phyloP scores from a whole-genome alignment of 2,329 filamentous ascomycete genomes.

The Emmonsia crescens region DNA sequence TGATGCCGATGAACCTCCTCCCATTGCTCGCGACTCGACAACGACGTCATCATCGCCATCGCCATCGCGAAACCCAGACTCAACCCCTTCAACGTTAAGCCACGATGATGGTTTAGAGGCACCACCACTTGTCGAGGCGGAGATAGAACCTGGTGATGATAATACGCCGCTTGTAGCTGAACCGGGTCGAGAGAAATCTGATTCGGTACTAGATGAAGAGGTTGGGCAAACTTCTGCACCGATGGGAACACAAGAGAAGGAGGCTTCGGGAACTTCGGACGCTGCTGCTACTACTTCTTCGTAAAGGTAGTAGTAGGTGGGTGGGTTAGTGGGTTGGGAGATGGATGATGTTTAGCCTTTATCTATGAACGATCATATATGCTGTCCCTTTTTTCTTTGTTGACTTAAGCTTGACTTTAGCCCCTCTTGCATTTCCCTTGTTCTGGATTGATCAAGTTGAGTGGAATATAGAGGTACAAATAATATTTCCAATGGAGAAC shows the following conservation, averaged over 20 bases:
- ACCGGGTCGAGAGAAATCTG: not conserved
- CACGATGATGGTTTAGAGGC: not conserved
- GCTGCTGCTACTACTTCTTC: not conserved
- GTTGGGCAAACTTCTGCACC: conserved; percentile 17
- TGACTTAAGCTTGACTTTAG: too few species aligned
- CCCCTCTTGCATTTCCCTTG: too few species aligned
- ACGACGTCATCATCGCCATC: not conserved
- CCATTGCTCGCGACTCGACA: not conserved
- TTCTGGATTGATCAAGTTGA: not conserved
- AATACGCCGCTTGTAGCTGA: not conserved
- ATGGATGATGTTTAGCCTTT: not conserved
- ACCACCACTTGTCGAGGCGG: conserved; percentile 6
- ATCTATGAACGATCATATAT: not conserved
- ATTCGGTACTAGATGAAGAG: conserved; percentile 14
- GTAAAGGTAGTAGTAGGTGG: too few species aligned
- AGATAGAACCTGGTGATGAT: not conserved
- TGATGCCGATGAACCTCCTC: not conserved
- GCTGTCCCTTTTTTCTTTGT: not conserved
- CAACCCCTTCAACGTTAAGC: not conserved
- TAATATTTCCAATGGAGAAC: too few species aligned
- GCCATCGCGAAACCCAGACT: not conserved
- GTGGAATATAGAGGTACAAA: too few species aligned
- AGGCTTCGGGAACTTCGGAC: conserved; percentile 13
- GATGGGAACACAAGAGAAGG: conserved; percentile 19
- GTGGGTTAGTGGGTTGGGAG: not conserved